phyloP scores from a whole-genome alignment of 1,139 yeast genomes.

The Yamadazyma oceani region DNA sequence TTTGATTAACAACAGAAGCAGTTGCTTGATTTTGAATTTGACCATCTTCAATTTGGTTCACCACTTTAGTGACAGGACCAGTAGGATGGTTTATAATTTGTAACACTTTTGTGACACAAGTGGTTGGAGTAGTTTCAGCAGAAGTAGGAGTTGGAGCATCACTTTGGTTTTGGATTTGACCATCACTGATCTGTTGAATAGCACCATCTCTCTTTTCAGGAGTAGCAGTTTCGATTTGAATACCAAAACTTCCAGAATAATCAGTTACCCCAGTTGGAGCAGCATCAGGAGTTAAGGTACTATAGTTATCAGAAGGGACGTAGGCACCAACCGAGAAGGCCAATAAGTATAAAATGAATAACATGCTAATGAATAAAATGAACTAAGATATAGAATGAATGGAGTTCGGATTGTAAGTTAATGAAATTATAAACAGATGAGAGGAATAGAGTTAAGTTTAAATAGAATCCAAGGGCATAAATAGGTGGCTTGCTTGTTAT shows the following conservation, averaged over 20 bases:
- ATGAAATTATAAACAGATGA: no score
- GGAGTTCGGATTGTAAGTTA: no score
- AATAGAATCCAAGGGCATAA: not conserved
- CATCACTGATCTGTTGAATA: constrained; percentile 40
- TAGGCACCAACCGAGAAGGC: constrained; percentile 54
- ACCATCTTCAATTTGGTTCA: constrained; percentile 38
- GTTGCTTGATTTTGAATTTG: constrained; percentile 35
- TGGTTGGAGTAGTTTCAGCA: constrained; percentile 9
- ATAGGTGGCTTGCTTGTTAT: not conserved
- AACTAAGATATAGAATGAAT: no score
- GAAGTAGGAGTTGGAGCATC: constrained; percentile 1
- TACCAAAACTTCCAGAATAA: constrained; percentile 64
- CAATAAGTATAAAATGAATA: constrained; percentile 10
- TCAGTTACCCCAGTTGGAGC: constrained; percentile 59
- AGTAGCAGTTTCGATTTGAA: constrained; percentile 57
- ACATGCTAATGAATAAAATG: constrained; percentile 4
- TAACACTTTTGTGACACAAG: constrained; percentile 19
- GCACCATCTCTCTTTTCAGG: constrained; percentile 16
- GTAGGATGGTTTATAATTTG: constrained; percentile 19
- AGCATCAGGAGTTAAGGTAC: constrained; percentile 64
- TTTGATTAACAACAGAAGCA: constrained; percentile 31
- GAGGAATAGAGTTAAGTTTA: not conserved
- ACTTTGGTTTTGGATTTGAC: constrained; percentile 39
- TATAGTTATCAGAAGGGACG: constrained; percentile 71
- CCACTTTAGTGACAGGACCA: constrained; percentile 28